Percentiles rank a stretch among this genome's conserved stretches.
Evolutionary conservation across 805 yeast species (phyloP).

Genomic region (Ogataea nakhonphanomensis): DNA sequence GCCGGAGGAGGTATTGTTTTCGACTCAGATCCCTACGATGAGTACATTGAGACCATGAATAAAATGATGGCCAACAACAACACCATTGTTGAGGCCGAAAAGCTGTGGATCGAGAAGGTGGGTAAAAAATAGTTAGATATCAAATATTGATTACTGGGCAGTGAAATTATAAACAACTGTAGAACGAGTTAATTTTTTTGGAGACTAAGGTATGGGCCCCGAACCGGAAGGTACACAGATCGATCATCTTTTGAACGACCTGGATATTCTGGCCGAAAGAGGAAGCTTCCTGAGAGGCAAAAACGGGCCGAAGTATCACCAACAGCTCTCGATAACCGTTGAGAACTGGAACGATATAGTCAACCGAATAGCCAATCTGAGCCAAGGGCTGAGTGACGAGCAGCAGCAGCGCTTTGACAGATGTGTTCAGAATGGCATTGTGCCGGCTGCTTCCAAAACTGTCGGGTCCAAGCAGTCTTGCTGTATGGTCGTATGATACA

Average conservation of each 20-base stretch:
- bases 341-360: conserved; percentile 1
- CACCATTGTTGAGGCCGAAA: conserved; percentile 91
- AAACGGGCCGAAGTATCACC: conserved; percentile 1
- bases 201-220: conserved; percentile 3
- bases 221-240: conserved; percentile 2
- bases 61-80: conserved; percentile 92
- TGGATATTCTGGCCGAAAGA: conserved; percentile 4
- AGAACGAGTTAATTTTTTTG: neutral
- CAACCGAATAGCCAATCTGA: neutral
- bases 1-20: conserved; percentile 99
- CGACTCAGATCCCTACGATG: conserved; percentile 94
- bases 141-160: too few relatives aligned
- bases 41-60: conserved; percentile 94
- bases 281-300: neutral
- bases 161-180: neutral
- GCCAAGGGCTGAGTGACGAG: neutral
- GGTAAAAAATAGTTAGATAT: neutral
- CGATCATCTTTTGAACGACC: conserved; percentile 3
- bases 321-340: conserved; percentile 4
- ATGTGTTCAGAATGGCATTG: neutral
- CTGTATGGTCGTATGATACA: neutral
- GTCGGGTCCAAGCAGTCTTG: neutral
- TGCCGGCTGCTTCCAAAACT: neutral
- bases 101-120: conserved; percentile 45
- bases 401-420: conserved; percentile 7